A percentile compares a stretch with the other conserved stretches of the same genome.
Conservation (phyloP, 2,329 filamentous ascomycete genomes). For the Pseudogymnoascus sp. region DNA sequence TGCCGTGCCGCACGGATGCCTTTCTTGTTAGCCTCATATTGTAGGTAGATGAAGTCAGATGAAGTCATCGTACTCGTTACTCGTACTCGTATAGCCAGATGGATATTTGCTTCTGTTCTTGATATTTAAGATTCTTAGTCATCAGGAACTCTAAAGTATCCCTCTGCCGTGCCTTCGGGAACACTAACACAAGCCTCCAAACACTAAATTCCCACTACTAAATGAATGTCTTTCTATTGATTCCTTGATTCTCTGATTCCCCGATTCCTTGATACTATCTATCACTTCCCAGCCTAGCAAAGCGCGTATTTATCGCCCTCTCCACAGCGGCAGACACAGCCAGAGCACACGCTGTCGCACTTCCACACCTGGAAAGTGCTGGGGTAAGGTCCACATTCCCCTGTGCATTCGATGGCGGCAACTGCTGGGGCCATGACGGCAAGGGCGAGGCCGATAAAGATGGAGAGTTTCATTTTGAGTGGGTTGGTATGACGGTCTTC, state of each 20-base stretch:
- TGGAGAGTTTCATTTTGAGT: neutral
- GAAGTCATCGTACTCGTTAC: neutral
- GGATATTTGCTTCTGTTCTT: neutral
- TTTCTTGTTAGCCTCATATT: neutral
- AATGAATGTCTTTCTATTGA: neutral
- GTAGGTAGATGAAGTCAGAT: neutral
- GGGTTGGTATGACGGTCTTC: neutral
- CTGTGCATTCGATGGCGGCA: neutral
- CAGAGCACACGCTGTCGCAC: neutral
- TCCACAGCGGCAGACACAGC: neutral
- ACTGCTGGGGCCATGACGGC: neutral
- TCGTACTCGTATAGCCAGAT: neutral
- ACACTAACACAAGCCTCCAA: neutral
- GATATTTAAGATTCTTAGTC: conserved; percentile 2
- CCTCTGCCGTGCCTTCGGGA: neutral
- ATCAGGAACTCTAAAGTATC: neutral
- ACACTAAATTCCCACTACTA: neutral
- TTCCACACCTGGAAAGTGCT: neutral
- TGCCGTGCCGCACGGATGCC: neutral
- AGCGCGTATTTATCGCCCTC: neutral
- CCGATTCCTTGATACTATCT: neutral
- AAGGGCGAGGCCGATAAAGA: neutral
- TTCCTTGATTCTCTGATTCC: neutral
- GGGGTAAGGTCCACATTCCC: neutral
- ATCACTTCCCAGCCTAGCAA: neutral